Conservation (phyloP, 352 stramenopile genomes). For the Pythium aphanidermatum region DNA sequence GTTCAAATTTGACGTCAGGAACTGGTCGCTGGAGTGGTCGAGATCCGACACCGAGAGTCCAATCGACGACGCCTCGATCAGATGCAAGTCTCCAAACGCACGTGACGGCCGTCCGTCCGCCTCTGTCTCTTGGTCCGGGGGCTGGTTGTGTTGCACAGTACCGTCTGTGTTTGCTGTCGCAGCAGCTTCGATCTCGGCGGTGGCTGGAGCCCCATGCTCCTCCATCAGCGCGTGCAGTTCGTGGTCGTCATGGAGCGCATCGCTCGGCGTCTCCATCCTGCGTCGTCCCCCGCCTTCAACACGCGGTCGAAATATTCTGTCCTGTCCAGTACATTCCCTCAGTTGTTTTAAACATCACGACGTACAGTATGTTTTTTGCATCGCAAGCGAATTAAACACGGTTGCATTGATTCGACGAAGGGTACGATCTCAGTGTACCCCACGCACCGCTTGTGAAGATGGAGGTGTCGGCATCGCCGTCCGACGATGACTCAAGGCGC, state of each 20-base stretch:
- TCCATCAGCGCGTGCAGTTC: conserved; percentile 16
- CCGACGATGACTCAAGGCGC: conserved; percentile 21
- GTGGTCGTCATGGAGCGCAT: conserved; percentile 5
- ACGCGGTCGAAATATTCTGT: conserved; percentile 21
- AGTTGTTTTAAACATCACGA: conserved; percentile 11
- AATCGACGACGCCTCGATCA: conserved; percentile 11
- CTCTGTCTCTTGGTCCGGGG: background rate
- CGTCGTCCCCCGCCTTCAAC: conserved; percentile 9
- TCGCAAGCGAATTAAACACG: too few species aligned
- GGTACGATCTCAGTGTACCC: too few species aligned
- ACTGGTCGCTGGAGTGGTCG: conserved; percentile 13
- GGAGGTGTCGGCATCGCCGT: background rate
- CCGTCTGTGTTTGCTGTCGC: background rate
- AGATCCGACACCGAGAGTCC: conserved; percentile 10
- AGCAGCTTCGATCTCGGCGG: background rate
- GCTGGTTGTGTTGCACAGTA: background rate
- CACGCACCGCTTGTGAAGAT: conserved; percentile 6
- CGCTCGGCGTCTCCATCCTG: conserved; percentile 11
- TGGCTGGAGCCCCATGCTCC: background rate
- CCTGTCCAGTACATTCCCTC: conserved; percentile 22
- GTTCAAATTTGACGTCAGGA: conserved; percentile 5
- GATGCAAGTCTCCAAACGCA: conserved; percentile 8
- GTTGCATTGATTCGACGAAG: too few species aligned
- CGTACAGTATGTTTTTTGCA: background rate
- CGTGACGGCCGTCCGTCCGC: background rate